Conservation (phyloP, 1,139 yeast genomes). For the Blastobotrys ciferrii region DNA sequence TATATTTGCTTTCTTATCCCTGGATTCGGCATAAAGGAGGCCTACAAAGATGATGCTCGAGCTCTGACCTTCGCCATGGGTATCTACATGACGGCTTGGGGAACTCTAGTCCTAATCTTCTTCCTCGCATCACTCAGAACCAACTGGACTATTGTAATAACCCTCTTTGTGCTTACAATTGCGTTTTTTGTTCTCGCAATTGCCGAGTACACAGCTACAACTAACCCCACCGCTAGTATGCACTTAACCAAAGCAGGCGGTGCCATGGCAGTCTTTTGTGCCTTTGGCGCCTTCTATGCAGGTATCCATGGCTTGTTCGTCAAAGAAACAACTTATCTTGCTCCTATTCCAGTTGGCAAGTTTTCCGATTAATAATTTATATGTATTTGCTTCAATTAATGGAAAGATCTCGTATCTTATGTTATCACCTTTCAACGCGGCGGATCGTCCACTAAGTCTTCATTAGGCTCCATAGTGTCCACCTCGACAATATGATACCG, state of each 20-base stretch:
- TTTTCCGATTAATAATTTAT: not conserved
- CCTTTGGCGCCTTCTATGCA: slow-evolving; percentile 55
- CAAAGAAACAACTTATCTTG: slow-evolving; percentile 4
- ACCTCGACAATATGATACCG: no score
- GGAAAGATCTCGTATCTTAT: not conserved
- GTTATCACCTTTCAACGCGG: not conserved
- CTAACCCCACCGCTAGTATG: slow-evolving; percentile 40
- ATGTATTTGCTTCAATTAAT: not conserved
- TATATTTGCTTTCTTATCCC: slow-evolving; percentile 65
- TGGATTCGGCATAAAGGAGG: slow-evolving; percentile 63
- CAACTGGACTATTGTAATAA: slow-evolving; percentile 67
- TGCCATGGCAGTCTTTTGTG: slow-evolving; percentile 66
- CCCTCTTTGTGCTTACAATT: slow-evolving; percentile 19
- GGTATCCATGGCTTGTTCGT: slow-evolving; percentile 6
- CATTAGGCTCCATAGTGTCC: no score
- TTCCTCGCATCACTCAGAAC: slow-evolving; percentile 69
- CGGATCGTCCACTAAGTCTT: no score
- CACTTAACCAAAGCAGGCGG: slow-evolving; percentile 65
- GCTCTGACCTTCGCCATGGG: slow-evolving; percentile 61
- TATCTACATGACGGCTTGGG: slow-evolving; percentile 69
- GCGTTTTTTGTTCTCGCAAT: slow-evolving; percentile 39
- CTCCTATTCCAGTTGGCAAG: slow-evolving; percentile 6
- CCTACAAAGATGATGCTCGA: slow-evolving; percentile 45
- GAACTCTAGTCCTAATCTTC: slow-evolving; percentile 68
- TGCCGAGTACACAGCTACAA: slow-evolving; percentile 44